Evolutionary conservation across 257 asterid genomes (phyloP).

Genomic region (Cruciata laevipes): DNA sequence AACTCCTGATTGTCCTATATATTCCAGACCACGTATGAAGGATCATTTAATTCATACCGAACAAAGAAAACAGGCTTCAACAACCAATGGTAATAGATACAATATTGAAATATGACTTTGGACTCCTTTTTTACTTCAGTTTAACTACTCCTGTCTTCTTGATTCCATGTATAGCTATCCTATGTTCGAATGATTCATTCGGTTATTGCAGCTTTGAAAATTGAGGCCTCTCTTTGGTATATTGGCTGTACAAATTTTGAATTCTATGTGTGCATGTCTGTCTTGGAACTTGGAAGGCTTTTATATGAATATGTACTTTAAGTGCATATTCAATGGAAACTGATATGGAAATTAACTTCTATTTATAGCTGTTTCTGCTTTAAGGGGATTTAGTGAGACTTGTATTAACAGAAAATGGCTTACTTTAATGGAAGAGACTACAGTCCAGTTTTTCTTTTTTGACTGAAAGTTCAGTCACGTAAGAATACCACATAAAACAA

Average conservation of each 20-base stretch:
- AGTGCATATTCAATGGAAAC: neutral
- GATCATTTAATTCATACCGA: constrained; percentile 16
- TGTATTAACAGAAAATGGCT: neutral
- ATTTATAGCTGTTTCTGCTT: neutral
- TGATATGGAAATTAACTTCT: constrained; percentile 4
- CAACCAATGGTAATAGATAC: constrained; percentile 34
- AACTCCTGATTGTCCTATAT: constrained; percentile 39
- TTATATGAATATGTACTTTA: neutral
- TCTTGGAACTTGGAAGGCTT: neutral
- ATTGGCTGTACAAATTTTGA: neutral
- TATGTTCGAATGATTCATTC: neutral
- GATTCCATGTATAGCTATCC: neutral
- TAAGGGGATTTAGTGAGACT: neutral
- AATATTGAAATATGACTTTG: neutral
- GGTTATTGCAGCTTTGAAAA: neutral
- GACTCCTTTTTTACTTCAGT: neutral
- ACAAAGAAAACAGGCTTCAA: constrained; percentile 21
- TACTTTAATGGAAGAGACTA: too few species aligned
- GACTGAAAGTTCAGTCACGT: too few species aligned
- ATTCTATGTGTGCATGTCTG: neutral
- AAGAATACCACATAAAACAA: too few species aligned
- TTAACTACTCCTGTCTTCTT: neutral
- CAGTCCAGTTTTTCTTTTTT: too few species aligned
- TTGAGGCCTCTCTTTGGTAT: neutral
- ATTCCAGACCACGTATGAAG: constrained; percentile 41